Base-by-base conservation (phyloP, 2,329 filamentous ascomycete species). In the Aspergillus sergii region DNA sequence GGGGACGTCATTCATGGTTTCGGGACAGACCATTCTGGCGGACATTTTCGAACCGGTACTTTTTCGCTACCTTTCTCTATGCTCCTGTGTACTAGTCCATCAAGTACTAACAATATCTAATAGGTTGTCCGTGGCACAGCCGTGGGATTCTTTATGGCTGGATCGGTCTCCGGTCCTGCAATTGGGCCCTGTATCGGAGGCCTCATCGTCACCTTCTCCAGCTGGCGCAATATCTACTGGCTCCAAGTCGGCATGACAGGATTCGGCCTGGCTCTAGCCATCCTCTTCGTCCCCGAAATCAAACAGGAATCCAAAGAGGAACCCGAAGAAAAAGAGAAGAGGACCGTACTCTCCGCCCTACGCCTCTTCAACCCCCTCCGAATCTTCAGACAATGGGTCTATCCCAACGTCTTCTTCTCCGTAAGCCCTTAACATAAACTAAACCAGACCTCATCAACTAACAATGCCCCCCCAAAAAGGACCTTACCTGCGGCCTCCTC, bases 221-320 rank as follows among this genome's bases (percentile, higher is more conserved):
- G 83, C 3, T 94, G 91, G 91, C 85, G 90, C 23, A 86, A 87
- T 60, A 93, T 93, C 62, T 93, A 92, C 79, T 93, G 90, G 88
- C 80, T 93, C 1, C 91, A 94, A 73, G 88, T 89, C 1, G 90
- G 84, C 1, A 83, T 93, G 54, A 88, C 89, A 0, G 88, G 85
- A 1, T 72, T 86, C 0, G 89, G 86, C 0, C 80, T 85, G 0
- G 41, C 87, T 0, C 83, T 89, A 0, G 85, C 90, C 19, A 82
- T 88, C 63, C 86, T 92, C 66, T 80, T 92, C 7, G 82, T 93
- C 1, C 89, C 89, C 0, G 89, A 91, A 73, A 92, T 68, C 85
- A 89, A 72, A 81, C 83, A 67, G 85, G 84, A 74, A 84, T 84
- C 66, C 9, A 87, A 91, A 50, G 80, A 91, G 4, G 79, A 82